phyloP scores from a whole-genome alignment of 805 yeast genomes.

The Candida qinlingensis region DNA sequence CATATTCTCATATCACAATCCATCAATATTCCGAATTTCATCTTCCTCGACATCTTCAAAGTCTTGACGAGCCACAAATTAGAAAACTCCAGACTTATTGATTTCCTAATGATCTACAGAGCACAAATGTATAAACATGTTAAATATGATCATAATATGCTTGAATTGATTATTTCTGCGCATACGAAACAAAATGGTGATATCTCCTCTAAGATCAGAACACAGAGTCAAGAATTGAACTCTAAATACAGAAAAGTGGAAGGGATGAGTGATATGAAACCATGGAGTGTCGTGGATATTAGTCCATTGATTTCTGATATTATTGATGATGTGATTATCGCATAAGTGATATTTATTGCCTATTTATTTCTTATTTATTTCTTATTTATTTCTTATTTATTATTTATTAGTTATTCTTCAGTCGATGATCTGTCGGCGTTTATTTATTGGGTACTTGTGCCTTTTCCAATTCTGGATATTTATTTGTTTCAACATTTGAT shows the following conservation, averaged over 20 bases:
- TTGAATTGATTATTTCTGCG: conserved; percentile 2
- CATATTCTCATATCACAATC: background rate
- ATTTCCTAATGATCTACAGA: background rate
- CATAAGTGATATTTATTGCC: background rate
- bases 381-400: background rate
- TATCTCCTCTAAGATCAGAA: background rate
- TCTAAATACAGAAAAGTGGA: conserved; percentile 3
- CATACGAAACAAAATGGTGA: background rate
- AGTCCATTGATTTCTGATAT: background rate
- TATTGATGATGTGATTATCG: background rate
- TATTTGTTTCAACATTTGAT: too few relatives aligned
- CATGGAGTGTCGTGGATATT: conserved; percentile 3
- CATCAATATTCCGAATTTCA: background rate
- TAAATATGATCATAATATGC: conserved; percentile 3
- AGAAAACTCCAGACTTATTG: background rate
- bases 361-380: background rate
- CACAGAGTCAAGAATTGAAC: background rate
- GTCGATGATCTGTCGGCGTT: background rate
- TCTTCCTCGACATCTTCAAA: conserved; percentile 1
- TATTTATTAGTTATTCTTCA: background rate
- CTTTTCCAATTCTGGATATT: too few relatives aligned
- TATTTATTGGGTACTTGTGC: background rate
- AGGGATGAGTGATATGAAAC: conserved; percentile 1
- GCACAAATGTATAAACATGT: conserved; percentile 1
- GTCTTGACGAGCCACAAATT: conserved; percentile 2